A percentile compares a stretch with the other conserved stretches of the same genome.
Evolutionary conservation across 257 asterid genomes (phyloP).

Genomic region (Verbena officinalis): DNA sequence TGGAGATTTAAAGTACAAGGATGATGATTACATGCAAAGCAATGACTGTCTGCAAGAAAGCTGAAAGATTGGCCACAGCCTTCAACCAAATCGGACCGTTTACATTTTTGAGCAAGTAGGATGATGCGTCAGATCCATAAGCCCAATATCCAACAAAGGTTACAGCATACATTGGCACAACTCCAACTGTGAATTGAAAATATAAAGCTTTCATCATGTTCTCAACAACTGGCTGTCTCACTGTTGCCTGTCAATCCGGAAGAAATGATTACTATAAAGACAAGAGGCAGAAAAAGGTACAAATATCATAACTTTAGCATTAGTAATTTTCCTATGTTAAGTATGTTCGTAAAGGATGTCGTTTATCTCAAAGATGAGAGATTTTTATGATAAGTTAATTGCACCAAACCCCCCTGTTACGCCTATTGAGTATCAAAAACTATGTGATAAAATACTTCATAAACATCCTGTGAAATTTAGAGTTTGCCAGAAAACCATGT

Average conservation of each 20-base stretch:
- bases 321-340: too few species aligned
- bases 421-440: too few species aligned
- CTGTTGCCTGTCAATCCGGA: slow-evolving; percentile 91
- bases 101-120: slow-evolving; percentile 85
- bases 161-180: slow-evolving; percentile 86
- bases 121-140: slow-evolving; percentile 70
- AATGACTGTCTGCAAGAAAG: slow-evolving; percentile 82
- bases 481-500: too few species aligned
- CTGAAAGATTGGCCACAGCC: slow-evolving; percentile 72
- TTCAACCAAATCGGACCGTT: slow-evolving; percentile 82
- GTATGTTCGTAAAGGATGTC: too few species aligned
- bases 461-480: too few species aligned
- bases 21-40: slow-evolving; percentile 61
- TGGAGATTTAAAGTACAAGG: background rate
- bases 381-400: too few species aligned
- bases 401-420: too few species aligned
- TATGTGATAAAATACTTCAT: too few species aligned
- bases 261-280: too few species aligned
- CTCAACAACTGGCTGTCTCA: slow-evolving; percentile 77
- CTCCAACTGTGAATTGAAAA: slow-evolving; percentile 89
- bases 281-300: too few species aligned
- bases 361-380: too few species aligned
- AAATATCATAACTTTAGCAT: too few species aligned
- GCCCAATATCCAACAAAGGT: slow-evolving; percentile 97
- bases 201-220: slow-evolving; percentile 93